Percentiles rank a stretch among this genome's conserved stretches.
Conservation (phyloP, 2,329 filamentous ascomycete genomes). For the Nigrospora sphaerica region DNA sequence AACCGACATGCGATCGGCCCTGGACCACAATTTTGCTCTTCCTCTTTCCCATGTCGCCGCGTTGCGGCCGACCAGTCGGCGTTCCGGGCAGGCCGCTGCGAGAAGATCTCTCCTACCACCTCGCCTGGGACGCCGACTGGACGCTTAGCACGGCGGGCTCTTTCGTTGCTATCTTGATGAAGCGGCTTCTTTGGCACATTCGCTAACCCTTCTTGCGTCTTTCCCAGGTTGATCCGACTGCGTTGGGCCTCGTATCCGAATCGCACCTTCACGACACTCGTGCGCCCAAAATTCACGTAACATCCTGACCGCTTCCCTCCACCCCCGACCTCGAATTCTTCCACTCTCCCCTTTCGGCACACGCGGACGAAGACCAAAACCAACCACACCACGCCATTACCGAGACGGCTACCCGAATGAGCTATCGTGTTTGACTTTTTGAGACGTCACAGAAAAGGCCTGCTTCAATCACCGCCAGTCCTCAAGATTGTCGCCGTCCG, state of each 20-base stretch:
- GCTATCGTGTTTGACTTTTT: too few species aligned
- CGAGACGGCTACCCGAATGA: neutral
- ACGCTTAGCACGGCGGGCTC: too few species aligned
- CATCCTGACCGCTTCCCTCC: slow-evolving; percentile 2
- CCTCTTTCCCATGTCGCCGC: neutral
- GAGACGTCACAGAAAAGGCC: neutral
- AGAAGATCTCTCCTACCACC: slow-evolving; percentile 1
- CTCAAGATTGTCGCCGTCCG: neutral
- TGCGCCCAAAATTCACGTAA: slow-evolving; percentile 3
- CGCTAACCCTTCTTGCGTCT: neutral
- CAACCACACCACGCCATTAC: neutral
- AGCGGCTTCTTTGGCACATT: too few species aligned
- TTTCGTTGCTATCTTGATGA: too few species aligned
- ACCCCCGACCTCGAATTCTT: neutral
- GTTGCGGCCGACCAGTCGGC: neutral
- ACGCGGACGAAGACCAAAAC: neutral
- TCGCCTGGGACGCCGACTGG: neutral
- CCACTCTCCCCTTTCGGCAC: neutral
- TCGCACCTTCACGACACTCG: neutral
- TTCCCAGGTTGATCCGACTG: neutral
- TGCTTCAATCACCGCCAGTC: slow-evolving; percentile 1
- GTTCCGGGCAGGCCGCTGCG: neutral
- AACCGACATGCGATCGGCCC: slow-evolving; percentile 27
- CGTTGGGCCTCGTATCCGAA: slow-evolving; percentile 1
- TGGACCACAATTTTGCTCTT: slow-evolving; percentile 8